These are phyloP conservation scores for Leccinum pallidistipes DNA, from an alignment of 1,284 basidiomycete genomes.

Conservation along the genomic window DNA sequence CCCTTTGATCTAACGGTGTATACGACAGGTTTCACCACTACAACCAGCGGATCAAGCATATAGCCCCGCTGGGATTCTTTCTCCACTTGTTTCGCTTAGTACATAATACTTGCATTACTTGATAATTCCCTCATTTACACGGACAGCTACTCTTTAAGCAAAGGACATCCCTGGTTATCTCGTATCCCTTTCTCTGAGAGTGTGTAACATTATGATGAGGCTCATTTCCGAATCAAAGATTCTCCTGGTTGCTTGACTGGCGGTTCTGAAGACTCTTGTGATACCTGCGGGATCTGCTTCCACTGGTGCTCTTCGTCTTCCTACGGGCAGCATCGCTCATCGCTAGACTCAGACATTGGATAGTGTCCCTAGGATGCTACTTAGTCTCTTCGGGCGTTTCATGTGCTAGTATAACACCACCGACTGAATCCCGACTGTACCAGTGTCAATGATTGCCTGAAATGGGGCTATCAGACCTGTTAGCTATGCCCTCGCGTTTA, in stretches of 20 bases:
- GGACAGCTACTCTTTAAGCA: background rate
- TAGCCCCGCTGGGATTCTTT: constrained; percentile 8
- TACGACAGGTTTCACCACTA: constrained; percentile 31
- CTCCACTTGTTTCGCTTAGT: background rate
- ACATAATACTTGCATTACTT: background rate
- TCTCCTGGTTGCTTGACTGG: background rate
- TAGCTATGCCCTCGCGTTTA: background rate
- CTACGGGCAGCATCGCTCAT: background rate
- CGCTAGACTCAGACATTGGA: no score
- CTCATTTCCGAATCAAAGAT: background rate
- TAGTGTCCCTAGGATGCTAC: background rate
- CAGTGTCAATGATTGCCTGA: background rate
- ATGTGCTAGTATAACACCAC: background rate
- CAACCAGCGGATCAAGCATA: constrained; percentile 33
- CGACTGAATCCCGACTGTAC: no score
- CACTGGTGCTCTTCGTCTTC: no score
- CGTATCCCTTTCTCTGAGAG: background rate
- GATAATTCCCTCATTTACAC: background rate
- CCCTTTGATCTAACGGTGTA: constrained; percentile 9
- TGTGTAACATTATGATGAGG: background rate
- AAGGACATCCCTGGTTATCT: background rate
- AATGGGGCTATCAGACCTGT: background rate
- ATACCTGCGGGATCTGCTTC: background rate
- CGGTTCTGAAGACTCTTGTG: background rate
- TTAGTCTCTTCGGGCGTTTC: background rate